Base-by-base conservation (phyloP, 2,329 filamentous ascomycete species). In the Zymoseptoria crescenta region DNA sequence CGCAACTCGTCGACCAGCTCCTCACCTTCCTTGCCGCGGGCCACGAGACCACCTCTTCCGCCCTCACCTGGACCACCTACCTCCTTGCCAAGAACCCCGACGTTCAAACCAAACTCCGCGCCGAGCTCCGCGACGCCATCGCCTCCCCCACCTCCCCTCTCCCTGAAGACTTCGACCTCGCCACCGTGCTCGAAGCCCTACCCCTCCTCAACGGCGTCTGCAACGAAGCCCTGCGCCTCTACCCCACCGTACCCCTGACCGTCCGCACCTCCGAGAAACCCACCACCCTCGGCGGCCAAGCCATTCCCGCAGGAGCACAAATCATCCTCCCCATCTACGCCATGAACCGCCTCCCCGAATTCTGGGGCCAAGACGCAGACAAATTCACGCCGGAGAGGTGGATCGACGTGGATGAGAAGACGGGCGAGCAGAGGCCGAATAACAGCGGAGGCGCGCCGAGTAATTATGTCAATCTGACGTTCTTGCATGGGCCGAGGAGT, bases 21-120 rank as follows among this genome's bases (percentile, higher is more conserved):
- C 68, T 84, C 27, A 84, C 81, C 0, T 83, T 83, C 63, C 67
- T 84, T 3, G 81, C 81, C 2, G 80, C 80, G 3, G 80, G 76
- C 5, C 89, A 93, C 72, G 88, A 93, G 74, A 93, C 89, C 0
- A 92, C 88, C 0, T 84, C 89, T 0, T 82, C 85, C 0, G 81
- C 88, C 19, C 79, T 94, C 70, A 87, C 86, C n/a, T 93, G 88
- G 87, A 82, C 86, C 2, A 74, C 85, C 7, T 89, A 91, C 69
- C 76, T 87, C 50, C 81, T 94, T n/a, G 83, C 83, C 65, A 79
- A 80, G 20, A 74, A 90, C 66, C 85, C 83, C 0, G 79, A 84
- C 0, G 76, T 88, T 2, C 88, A 94, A 74, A 74, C 73, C 21
- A 80, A 80, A 2, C 81, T 95, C 3, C 86, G 89, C 21, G 74